A percentile compares a stretch with the other conserved stretches of the same genome.
Conservation (phyloP, 202 grass and related monocot genomes). For the Zizania palustris region DNA sequence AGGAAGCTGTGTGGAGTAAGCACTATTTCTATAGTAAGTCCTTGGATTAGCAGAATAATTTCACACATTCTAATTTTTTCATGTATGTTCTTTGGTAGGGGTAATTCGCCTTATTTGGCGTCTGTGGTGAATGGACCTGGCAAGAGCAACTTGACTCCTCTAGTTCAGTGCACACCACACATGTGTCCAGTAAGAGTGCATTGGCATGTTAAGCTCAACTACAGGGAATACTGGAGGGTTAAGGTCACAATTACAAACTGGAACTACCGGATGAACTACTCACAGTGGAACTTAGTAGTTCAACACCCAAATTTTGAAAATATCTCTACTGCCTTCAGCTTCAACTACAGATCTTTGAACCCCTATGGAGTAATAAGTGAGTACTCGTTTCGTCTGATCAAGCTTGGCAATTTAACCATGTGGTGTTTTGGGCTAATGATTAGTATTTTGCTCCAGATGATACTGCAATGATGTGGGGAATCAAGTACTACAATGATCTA, state of each 20-base stretch:
- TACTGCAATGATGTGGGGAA: conserved; percentile 85
- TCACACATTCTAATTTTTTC: background rate
- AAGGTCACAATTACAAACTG: conserved; percentile 81
- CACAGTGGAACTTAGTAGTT: conserved; percentile 79
- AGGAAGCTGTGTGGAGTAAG: conserved; percentile 86
- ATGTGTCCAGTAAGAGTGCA: conserved; percentile 91
- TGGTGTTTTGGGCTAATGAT: background rate
- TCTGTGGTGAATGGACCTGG: conserved; percentile 62
- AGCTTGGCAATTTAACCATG: background rate
- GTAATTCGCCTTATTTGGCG: conserved; percentile 75
- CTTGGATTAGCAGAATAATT: background rate
- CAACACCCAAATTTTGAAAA: conserved; percentile 85
- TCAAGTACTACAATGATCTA: conserved; percentile 89
- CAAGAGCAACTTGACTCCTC: conserved; percentile 48
- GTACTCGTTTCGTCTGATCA: conserved; percentile 23
- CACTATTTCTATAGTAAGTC: conserved; percentile 15
- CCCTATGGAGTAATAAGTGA: conserved; percentile 79
- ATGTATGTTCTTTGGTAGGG: conserved; percentile 43
- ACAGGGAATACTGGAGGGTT: conserved; percentile 82
- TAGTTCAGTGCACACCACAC: conserved; percentile 75
- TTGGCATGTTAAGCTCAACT: conserved; percentile 94
- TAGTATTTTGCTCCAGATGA: conserved; percentile 59
- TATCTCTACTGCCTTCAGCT: conserved; percentile 74
- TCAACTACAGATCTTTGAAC: conserved; percentile 69
- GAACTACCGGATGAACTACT: conserved; percentile 93